A percentile compares a stretch with the other conserved stretches of the same genome.
These are phyloP conservation scores for Fistulifera solaris DNA, from an alignment of 108 stramenopile species.

Conservation along the genomic window DNA sequence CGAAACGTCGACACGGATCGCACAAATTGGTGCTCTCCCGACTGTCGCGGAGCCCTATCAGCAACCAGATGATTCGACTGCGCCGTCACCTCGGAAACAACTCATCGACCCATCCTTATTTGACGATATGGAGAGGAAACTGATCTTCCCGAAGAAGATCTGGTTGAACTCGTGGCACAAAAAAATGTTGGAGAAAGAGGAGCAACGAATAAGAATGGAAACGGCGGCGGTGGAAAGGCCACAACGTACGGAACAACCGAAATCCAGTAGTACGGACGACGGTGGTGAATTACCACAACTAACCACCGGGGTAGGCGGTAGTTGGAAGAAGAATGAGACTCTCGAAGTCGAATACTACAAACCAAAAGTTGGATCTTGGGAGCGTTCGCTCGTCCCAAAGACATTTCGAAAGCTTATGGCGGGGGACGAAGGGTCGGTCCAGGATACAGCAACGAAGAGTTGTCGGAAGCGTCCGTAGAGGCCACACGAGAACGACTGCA, in stretches of 20 bases:
- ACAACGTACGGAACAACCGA: not conserved
- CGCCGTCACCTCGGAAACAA: not conserved
- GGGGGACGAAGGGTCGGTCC: conserved; percentile 81
- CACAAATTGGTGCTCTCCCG: conserved; percentile 7
- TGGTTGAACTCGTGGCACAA: conserved; percentile 49
- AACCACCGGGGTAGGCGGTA: conserved; percentile 71
- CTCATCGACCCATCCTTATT: conserved; percentile 24
- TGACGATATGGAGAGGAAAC: conserved; percentile 25
- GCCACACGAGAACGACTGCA: conserved; percentile 37
- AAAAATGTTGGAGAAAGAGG: conserved; percentile 34
- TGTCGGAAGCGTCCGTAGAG: conserved; percentile 14
- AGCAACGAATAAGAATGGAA: conserved; percentile 17
- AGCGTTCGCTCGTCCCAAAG: conserved; percentile 85
- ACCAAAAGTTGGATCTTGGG: conserved; percentile 81
- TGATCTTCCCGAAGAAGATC: conserved; percentile 59
- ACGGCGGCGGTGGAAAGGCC: conserved; percentile 9
- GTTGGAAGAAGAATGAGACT: conserved; percentile 32
- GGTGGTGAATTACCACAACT: conserved; percentile 9
- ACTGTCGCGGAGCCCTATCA: not conserved
- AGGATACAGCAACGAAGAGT: conserved; percentile 49
- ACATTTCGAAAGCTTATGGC: conserved; percentile 86
- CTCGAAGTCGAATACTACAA: conserved; percentile 31
- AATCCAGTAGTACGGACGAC: conserved; percentile 1
- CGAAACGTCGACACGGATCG: not conserved
- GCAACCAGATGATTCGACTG: not conserved